A percentile compares a stretch with the other conserved stretches of the same genome.
These are phyloP conservation scores for Nannochloris sp. DNA, from an alignment of 139 green algal genomes.

Conservation along the genomic window DNA sequence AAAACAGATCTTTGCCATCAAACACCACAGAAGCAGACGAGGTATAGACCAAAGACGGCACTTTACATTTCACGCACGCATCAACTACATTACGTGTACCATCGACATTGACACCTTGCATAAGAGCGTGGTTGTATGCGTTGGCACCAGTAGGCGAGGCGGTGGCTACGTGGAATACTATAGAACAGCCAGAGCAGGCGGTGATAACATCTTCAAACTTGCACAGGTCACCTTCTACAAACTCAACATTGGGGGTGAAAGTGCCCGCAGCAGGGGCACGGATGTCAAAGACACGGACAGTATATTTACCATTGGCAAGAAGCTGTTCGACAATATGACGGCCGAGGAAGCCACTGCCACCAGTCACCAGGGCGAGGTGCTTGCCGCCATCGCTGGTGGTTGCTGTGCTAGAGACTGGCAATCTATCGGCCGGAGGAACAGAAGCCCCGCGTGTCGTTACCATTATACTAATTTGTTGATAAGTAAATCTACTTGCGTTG, in stretches of 20 bases:
- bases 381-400: conserved; percentile 1
- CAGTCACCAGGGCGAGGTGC: conserved; percentile 58
- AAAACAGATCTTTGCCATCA: conserved; percentile 59
- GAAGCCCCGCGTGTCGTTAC: not conserved
- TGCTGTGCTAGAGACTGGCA: no score
- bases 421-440: not conserved
- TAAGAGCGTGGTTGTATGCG: conserved; percentile 64
- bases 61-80: conserved; percentile 42
- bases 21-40: conserved; percentile 81
- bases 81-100: conserved; percentile 73
- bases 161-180: conserved; percentile 84
- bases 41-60: conserved; percentile 53
- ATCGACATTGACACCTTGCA: conserved; percentile 78
- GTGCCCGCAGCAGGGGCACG: conserved; percentile 4
- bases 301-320: conserved; percentile 45
- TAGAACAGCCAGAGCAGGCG: conserved; percentile 47
- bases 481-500: not conserved
- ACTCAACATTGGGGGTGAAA: conserved; percentile 4
- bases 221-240: conserved; percentile 54
- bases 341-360: conserved; percentile 78
- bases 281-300: conserved; percentile 74
- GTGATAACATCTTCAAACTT: conserved; percentile 33
- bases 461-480: not conserved
- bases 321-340: conserved; percentile 69
- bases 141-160: conserved; percentile 68